These are phyloP conservation scores for Fusarium sp. DNA, from an alignment of 2,329 filamentous ascomycete species.

Conservation along the genomic window DNA sequence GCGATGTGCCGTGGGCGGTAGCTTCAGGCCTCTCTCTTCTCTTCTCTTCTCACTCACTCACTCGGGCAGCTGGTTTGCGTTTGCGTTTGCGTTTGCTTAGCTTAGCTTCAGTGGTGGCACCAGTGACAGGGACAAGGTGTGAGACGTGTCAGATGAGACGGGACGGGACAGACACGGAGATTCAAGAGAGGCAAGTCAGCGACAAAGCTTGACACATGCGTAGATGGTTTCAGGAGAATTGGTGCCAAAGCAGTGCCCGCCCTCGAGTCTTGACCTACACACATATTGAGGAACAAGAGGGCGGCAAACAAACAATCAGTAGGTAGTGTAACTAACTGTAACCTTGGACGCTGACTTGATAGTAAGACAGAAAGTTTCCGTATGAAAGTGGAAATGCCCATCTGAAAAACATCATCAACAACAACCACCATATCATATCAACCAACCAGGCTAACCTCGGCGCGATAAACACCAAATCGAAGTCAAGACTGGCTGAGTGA, in stretches of 20 bases:
- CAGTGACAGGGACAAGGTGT: conserved; percentile 23
- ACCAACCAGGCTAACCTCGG: conserved; percentile 22
- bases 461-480: conserved; percentile 19
- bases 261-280: conserved; percentile 4
- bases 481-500: conserved; percentile 11
- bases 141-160: conserved; percentile 41
- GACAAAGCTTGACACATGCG: conserved; percentile 18
- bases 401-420: background rate
- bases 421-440: conserved; percentile 9
- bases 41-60: too few relatives aligned
- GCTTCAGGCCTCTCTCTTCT: background rate
- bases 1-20: conserved; percentile 33
- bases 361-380: conserved; percentile 9
- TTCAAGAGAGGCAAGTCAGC: conserved; percentile 23
- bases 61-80: conserved; percentile 19
- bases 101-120: conserved; percentile 22
- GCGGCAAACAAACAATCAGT: conserved; percentile 31
- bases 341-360: conserved; percentile 1
- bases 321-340: conserved; percentile 3
- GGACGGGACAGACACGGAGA: conserved; percentile 33
- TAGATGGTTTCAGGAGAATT: background rate
- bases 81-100: too few relatives aligned
- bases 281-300: conserved; percentile 21
- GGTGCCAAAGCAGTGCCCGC: background rate
- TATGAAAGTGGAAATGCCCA: conserved; percentile 12